Conservation (phyloP, 345 rosid species). For the Clarkia xantiana region DNA sequence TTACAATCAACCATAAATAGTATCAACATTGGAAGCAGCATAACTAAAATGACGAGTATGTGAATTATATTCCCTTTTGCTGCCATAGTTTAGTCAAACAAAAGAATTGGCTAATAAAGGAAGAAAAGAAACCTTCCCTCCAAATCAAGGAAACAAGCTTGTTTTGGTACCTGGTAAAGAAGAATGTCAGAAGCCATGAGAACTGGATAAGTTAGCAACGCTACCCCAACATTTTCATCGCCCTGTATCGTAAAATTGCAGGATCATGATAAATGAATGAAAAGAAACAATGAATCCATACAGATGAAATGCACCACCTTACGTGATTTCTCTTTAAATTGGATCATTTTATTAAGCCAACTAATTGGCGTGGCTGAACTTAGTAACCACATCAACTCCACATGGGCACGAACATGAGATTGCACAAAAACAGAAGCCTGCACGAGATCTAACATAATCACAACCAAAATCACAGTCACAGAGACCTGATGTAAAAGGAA, state of each 20-base stretch:
- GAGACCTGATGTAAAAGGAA: too few relatives aligned
- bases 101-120: not conserved
- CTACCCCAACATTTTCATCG: constrained; percentile 67
- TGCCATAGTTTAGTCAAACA: not conserved
- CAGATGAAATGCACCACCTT: constrained; percentile 45
- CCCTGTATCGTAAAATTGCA: constrained; percentile 35
- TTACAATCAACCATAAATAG: too few relatives aligned
- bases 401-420: constrained; percentile 73
- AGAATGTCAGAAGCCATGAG: constrained; percentile 89
- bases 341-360: constrained; percentile 80
- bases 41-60: not conserved
- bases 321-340: constrained; percentile 88
- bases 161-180: constrained; percentile 57
- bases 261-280: not conserved
- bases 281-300: constrained; percentile 9
- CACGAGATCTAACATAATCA: constrained; percentile 9
- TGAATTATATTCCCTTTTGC: not conserved
- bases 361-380: constrained; percentile 75
- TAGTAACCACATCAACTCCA: constrained; percentile 70
- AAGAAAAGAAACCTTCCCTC: not conserved
- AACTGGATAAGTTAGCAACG: constrained; percentile 78
- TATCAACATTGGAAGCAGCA: not conserved
- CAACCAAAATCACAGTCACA: not conserved
- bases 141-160: constrained; percentile 4
- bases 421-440: constrained; percentile 93